Evolutionary conservation across 2,329 filamentous ascomycete species (phyloP).

Genomic region (Aspergillus sp.): DNA sequence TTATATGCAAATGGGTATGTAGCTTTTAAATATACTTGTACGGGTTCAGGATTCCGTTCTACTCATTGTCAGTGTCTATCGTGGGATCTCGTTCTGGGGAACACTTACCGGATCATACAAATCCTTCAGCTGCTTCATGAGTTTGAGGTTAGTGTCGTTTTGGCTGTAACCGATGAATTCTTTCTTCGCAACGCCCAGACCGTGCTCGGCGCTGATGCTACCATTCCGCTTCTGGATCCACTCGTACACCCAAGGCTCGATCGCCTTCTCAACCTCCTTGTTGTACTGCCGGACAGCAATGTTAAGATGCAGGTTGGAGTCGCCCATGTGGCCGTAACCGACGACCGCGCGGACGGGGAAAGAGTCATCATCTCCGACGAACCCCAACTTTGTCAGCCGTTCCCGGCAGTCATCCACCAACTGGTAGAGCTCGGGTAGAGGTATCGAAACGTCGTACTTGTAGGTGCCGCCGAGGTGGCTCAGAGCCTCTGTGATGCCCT

Average conservation of each 20-base stretch:
- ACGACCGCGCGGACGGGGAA: constrained; percentile 85
- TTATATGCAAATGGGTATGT: background rate
- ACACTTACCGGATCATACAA: constrained; percentile 85
- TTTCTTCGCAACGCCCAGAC: constrained; percentile 91
- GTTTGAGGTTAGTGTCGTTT: constrained; percentile 76
- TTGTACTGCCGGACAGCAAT: constrained; percentile 80
- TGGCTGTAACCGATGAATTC: constrained; percentile 91
- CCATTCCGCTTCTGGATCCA: constrained; percentile 88
- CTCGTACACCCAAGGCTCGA: constrained; percentile 97
- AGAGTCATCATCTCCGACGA: constrained; percentile 73
- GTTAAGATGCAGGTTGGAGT: constrained; percentile 93
- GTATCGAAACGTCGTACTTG: constrained; percentile 98
- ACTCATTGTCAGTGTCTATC: constrained; percentile 18
- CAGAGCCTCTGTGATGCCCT: constrained; percentile 85
- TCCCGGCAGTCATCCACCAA: constrained; percentile 82
- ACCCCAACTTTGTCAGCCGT: constrained; percentile 69
- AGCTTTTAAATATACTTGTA: constrained; percentile 79
- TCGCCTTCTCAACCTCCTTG: constrained; percentile 76
- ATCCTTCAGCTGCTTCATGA: constrained; percentile 96
- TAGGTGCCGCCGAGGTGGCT: constrained; percentile 93
- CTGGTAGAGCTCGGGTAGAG: constrained; percentile 79
- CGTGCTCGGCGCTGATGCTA: constrained; percentile 96
- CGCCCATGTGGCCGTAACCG: constrained; percentile 97
- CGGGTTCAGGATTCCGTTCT: constrained; percentile 99
- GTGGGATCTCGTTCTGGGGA: background rate